Percentiles rank a stretch among this genome's conserved stretches.
These are phyloP conservation scores for Rhynchosporium graminicola DNA, from an alignment of 2,329 filamentous ascomycete species.

Conservation along the genomic window DNA sequence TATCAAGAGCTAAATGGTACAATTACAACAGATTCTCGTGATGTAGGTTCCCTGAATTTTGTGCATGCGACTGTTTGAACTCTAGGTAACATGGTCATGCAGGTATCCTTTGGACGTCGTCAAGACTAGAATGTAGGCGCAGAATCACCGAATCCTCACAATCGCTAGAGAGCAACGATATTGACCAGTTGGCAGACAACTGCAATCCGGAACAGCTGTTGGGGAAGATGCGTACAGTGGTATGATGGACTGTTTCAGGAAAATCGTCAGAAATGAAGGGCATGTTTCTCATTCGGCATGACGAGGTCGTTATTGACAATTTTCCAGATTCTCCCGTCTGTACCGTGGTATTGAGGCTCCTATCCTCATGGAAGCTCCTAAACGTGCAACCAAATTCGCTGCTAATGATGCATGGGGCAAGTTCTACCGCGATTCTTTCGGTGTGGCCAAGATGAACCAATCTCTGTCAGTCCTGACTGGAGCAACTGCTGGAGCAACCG, in stretches of 20 bases:
- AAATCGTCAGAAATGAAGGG: constrained; percentile 97
- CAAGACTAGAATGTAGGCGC: constrained; percentile 89
- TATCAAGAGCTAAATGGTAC: constrained; percentile 28
- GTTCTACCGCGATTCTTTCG: constrained; percentile 87
- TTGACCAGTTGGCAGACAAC: constrained; percentile 60
- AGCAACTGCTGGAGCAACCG: constrained; percentile 90
- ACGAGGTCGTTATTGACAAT: constrained; percentile 18
- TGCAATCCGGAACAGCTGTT: constrained; percentile 72
- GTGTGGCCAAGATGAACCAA: constrained; percentile 85
- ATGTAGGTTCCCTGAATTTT: constrained; percentile 60
- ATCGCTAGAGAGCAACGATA: not conserved
- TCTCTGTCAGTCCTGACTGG: constrained; percentile 89
- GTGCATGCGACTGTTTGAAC: constrained; percentile 6
- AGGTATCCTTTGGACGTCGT: constrained; percentile 99
- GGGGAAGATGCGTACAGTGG: constrained; percentile 89
- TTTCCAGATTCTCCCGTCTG: constrained; percentile 73
- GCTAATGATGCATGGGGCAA: constrained; percentile 98
- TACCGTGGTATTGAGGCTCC: constrained; percentile 96
- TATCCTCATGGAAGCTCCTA: constrained; percentile 96
- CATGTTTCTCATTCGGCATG: constrained; percentile 46
- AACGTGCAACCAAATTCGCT: constrained; percentile 97
- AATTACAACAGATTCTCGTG: constrained; percentile 69
- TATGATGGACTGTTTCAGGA: constrained; percentile 97
- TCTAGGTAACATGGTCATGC: constrained; percentile 35
- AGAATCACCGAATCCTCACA: not conserved